phyloP scores from a whole-genome alignment of 2,329 filamentous ascomycete species.

The Aureobasidium sp. region DNA sequence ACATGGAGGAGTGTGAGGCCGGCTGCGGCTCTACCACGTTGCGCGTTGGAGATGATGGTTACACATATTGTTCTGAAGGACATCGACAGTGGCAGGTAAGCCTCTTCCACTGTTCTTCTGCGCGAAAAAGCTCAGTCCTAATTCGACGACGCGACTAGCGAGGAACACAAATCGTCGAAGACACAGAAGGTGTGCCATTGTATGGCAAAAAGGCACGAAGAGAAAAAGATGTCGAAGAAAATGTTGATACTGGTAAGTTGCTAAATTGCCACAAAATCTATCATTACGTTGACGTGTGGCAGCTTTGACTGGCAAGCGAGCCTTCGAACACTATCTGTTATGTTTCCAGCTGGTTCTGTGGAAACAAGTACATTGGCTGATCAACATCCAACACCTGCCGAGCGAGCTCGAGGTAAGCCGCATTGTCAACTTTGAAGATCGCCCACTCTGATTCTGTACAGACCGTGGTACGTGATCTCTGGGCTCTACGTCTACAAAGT shows the following conservation, averaged over 20 bases:
- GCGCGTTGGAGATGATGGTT: conserved; percentile 65
- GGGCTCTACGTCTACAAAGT: conserved; percentile 64
- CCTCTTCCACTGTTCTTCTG: background rate
- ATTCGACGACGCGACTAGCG: conserved; percentile 21
- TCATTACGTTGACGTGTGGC: conserved; percentile 10
- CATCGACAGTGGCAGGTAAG: conserved; percentile 65
- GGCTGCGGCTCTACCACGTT: conserved; percentile 61
- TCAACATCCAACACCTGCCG: conserved; percentile 59
- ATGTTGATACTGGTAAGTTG: conserved; percentile 9
- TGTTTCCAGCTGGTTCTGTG: conserved; percentile 77
- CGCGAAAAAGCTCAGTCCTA: no score
- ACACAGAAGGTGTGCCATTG: conserved; percentile 26
- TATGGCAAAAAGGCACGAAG: conserved; percentile 26
- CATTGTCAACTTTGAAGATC: background rate
- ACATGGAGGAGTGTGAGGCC: conserved; percentile 20
- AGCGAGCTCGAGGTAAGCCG: conserved; percentile 60
- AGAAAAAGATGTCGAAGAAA: conserved; percentile 26
- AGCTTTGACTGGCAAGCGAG: conserved; percentile 56
- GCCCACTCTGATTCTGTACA: conserved; percentile 23
- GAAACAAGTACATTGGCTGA: conserved; percentile 70
- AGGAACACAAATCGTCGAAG: conserved; percentile 28
- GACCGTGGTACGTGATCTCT: conserved; percentile 71
- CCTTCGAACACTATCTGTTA: conserved; percentile 72
- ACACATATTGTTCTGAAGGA: conserved; percentile 71
- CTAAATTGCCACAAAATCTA: background rate